phyloP scores from a whole-genome alignment of 2,329 filamentous ascomycete genomes.

The Ceratocystis alfenasii region DNA sequence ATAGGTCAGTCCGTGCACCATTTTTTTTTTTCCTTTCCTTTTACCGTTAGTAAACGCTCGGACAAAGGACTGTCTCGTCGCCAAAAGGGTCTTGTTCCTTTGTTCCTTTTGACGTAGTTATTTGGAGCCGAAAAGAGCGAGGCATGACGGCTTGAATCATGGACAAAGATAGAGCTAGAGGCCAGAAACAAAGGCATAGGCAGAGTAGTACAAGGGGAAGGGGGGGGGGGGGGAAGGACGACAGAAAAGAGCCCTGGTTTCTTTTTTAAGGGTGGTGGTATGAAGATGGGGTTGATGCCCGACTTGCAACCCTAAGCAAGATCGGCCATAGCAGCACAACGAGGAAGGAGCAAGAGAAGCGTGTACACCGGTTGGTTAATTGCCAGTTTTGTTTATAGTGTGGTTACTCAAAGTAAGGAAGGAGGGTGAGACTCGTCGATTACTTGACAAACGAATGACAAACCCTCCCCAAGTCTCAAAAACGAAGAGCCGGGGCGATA shows the following conservation, averaged over 20 bases:
- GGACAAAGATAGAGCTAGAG: neutral
- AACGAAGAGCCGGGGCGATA: neutral
- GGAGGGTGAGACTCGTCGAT: neutral
- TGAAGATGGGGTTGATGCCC: neutral
- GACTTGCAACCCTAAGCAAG: slow-evolving; percentile 4
- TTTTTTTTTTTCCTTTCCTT: too few relatives aligned
- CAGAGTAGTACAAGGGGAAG: neutral
- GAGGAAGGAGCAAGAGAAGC: neutral
- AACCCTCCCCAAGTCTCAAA: neutral
- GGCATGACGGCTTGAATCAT: neutral
- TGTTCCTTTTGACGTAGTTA: slow-evolving; percentile 2
- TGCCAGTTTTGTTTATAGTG: neutral
- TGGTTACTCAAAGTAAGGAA: neutral
- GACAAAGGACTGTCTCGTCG: neutral
- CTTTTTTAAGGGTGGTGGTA: neutral
- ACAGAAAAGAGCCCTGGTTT: neutral
- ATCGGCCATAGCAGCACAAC: neutral
- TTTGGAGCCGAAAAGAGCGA: slow-evolving; percentile 6
- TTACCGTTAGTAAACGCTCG: neutral
- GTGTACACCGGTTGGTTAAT: neutral
- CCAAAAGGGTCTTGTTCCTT: slow-evolving; percentile 3
- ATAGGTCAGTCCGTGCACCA: neutral
- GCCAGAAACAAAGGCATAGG: too few relatives aligned
- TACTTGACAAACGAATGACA: neutral
- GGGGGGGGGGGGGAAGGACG: neutral